A percentile compares a stretch with the other conserved stretches of the same genome.
Evolutionary conservation across 2,329 filamentous ascomycete genomes (phyloP).

Genomic region (Alternaria hordeiaustralica): DNA sequence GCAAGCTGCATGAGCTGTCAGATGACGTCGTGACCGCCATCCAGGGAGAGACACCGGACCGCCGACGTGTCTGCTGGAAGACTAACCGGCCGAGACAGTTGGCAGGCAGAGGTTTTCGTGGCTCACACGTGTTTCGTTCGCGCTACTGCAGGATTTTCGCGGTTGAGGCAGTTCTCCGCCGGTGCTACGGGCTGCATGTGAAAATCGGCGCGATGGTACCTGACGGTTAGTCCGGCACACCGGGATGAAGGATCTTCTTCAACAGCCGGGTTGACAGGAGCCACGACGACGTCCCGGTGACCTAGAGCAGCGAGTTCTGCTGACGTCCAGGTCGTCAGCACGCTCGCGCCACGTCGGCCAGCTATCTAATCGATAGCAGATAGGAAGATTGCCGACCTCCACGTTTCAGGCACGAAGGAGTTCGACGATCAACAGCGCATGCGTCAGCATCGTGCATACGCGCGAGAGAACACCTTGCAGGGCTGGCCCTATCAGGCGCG

Average conservation of each 20-base stretch:
- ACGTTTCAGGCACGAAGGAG: slow-evolving; percentile 9
- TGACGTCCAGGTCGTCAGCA: not conserved
- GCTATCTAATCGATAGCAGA: slow-evolving; percentile 30
- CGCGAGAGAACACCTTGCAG: slow-evolving; percentile 4
- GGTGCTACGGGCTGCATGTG: slow-evolving; percentile 1
- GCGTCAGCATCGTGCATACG: slow-evolving; percentile 9
- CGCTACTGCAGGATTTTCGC: slow-evolving; percentile 9
- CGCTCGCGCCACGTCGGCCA: slow-evolving; percentile 17
- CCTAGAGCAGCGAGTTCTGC: not conserved
- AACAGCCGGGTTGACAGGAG: slow-evolving; percentile 3
- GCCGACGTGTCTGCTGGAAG: not conserved
- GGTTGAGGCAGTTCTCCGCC: not conserved
- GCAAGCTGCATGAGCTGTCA: not conserved
- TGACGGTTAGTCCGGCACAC: slow-evolving; percentile 5
- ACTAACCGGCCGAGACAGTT: slow-evolving; percentile 2
- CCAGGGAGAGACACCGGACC: not conserved
- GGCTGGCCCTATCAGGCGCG: not conserved
- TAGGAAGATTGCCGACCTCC: slow-evolving; percentile 18
- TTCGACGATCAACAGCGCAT: slow-evolving; percentile 2
- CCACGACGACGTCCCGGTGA: not conserved
- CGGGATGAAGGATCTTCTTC: not conserved
- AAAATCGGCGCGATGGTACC: not conserved
- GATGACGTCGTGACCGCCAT: not conserved
- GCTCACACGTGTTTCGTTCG: not conserved
- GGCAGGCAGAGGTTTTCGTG: slow-evolving; percentile 5